Base-by-base conservation (phyloP, 1,139 yeast genomes). In the Pichia sp. region DNA sequence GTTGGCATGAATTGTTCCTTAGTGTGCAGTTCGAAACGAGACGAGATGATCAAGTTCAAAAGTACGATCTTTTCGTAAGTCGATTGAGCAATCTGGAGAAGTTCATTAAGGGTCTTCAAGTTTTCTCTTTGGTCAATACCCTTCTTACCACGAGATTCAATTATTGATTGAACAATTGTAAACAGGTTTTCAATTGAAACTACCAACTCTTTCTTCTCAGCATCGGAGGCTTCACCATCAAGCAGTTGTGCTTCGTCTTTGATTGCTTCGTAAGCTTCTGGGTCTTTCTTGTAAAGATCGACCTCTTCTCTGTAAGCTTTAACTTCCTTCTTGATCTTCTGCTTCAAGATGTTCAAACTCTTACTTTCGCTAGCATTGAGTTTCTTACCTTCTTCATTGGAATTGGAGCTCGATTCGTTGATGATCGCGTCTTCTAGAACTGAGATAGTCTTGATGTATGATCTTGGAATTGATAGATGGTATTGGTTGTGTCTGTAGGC, bases 71-170 rank as follows among this genome's bases (percentile, higher is more conserved):
- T 76, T 74, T 93, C 96, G 71, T 89, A 93, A 36, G 90, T 78
- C 47, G 80, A 76, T 43, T 68, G 67, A 31, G 87, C 76, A 40
- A 78, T 74, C 20, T 71, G 67, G 61, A 86, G 72, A 61, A 90
- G 77, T 48, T 76, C 76, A 72, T 88, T 96, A 68, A 93, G 78
- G 49, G 78, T 77, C 60, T 75, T 75, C 61, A 91, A 81, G 72
- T 93, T 97, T 70, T 88, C 96, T 59, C 71, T 74, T 63, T 85
- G 83, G 71, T 93, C 97, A 61, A 91, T 87, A 71, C 89, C 90
- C 79, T 90, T 93, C 77, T 92, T 92, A 77, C 99, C 99, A 74
- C 99, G 86, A 51, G 92, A 79, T 71, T 93, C 99, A 60, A 88
- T 76, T 59, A 95, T 84, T 54, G 83, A 74, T 69, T 85, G 82